Conservation (phyloP, 2,329 filamentous ascomycete genomes). For the Phyllosticta citrichinensis region DNA sequence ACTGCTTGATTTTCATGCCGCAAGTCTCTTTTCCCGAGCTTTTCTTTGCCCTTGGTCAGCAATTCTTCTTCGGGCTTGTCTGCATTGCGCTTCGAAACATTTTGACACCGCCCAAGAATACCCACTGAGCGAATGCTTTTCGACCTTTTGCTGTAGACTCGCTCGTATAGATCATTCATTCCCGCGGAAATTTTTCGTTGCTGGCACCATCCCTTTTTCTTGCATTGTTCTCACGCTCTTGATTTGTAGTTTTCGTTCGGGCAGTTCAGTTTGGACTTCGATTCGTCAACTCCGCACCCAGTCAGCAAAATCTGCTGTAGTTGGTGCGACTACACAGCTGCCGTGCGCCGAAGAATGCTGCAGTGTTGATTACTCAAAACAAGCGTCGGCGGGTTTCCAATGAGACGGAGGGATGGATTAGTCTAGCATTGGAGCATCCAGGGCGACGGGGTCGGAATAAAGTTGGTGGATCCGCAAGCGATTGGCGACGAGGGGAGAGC, state of each 20-base stretch:
- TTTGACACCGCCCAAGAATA: too few species aligned
- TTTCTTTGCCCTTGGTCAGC: too few species aligned
- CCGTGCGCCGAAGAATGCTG: background rate
- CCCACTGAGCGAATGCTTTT: too few species aligned
- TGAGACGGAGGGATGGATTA: background rate
- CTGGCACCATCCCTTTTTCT: background rate
- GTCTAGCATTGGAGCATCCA: background rate
- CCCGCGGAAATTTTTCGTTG: too few species aligned
- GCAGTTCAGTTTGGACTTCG: too few species aligned
- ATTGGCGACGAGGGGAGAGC: background rate
- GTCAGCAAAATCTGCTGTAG: too few species aligned
- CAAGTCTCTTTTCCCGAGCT: too few species aligned
- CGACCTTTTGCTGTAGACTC: too few species aligned
- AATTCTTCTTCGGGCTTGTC: too few species aligned
- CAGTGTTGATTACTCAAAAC: background rate
- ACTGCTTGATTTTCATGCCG: too few species aligned
- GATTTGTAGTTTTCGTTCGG: background rate
- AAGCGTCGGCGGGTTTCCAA: background rate
- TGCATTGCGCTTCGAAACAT: too few species aligned
- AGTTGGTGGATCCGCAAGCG: background rate
- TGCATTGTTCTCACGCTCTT: background rate
- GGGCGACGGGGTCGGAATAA: background rate
- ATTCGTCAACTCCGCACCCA: background rate
- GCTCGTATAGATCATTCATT: too few species aligned
- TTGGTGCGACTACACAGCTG: background rate